Base-by-base conservation (phyloP, 2,329 filamentous ascomycete species). In the Leptodontidium sp. region DNA sequence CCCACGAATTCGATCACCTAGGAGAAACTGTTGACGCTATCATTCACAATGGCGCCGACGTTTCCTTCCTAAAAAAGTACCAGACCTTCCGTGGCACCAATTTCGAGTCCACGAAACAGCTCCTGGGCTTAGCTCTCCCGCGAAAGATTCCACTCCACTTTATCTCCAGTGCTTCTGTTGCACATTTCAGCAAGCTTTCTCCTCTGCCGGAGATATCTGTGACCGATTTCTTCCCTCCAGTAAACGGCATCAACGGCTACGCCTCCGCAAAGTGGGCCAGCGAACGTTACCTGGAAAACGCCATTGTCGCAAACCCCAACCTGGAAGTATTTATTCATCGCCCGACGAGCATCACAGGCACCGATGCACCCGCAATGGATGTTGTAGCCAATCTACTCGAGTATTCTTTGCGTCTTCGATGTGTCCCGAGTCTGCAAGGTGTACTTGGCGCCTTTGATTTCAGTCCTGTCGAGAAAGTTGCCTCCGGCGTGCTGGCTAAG, bases 41-140 rank as follows among this genome's bases (percentile, higher is more conserved):
- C 61, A 83, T 91, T 32, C 89, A 87, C 75, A 80, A 78, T 61
- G 85, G 82, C 7, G 83, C 84, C 21, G 78, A 81, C 24, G 75
- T 77, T 14, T 80, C 74, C 9, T 82, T 76, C 73, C 66, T 75
- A 69, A 79, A 83, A 32, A 73, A 73, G 1, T 84, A 83, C 70
- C 35, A 72, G 9, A 72, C 76, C 0, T 75, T 84, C 0, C 74
- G 76, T 1, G 53, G 61, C 1, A 64, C 73, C 38, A 84, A 84
- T 67, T 70, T 83, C 4, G 12, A 68, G 0, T 73, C 81, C 0
- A 82, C 80, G 0, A 74, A 75, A 55, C 73, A 78, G 57, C 75
- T 83, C 3, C 73, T 77, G 3, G 67, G 70, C 1, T 69, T 84
- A 5, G 76, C 68, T 4, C 38, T 79, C 0, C 76, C 67, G 0